Base-by-base conservation (phyloP, 2,329 filamentous ascomycete genomes). In the Penicillium sp. region DNA sequence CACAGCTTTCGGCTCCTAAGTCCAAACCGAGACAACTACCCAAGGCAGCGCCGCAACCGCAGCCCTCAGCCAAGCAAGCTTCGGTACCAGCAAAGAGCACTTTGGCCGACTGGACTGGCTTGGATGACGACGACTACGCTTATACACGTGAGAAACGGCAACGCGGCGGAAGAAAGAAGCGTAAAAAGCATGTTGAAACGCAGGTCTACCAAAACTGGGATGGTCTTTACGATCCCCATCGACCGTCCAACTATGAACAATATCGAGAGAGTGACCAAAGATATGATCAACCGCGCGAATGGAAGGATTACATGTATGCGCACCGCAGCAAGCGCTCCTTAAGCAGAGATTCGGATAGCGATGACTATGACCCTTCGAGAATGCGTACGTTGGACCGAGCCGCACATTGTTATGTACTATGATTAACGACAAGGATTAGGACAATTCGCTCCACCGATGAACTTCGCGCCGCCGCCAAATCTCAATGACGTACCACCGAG, bases 181-280 rank as follows among this genome's bases (percentile, higher is more conserved):
- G 84, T 65, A 84, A 87, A 70, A 88, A 88, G 77, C 86, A 84
- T 68, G 80, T 81, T 61, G 79, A 82, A 52, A 78, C 80, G 56
- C 75, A 81, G 5, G 75, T 77, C 39, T 69, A 78, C 27, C 72
- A 78, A n/a, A 85, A 95, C 64, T 96, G 90, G 90, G 87, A 95
- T 66, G 89, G 95, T 66, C 81, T 93, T 19, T 96, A 95, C 67
- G 91, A 95, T 63, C 88, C 89, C 0, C 77, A 86, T 10, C 77
- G 87, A 33, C 90, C 91, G 8, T 95, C 88, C 34, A 90, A 84
- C 58, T 87, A 92, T 41, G 87, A 91, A 47, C 87, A 92, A 63
- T 96, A 93, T 65, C 80, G 88, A 52, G 78, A 84, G 52, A 93
- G 89, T 63, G 89, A 95, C 50, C 90, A 95, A 71, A 86, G 88